phyloP scores from a whole-genome alignment of 2,329 filamentous ascomycete genomes.

The Xylaria sp. region DNA sequence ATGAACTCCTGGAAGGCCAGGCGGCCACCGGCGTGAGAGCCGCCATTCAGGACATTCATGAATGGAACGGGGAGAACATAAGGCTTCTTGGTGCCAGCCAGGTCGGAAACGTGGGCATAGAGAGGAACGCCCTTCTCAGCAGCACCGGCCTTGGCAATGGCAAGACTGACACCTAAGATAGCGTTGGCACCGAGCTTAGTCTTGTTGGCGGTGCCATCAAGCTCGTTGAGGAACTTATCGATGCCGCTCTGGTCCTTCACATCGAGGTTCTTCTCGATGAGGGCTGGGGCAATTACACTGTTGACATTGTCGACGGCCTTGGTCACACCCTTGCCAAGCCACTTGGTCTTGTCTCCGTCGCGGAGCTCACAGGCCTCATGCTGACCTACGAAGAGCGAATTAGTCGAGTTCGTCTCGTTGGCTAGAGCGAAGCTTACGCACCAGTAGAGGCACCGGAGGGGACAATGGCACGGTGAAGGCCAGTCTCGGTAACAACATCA shows the following conservation, averaged over 20 bases:
- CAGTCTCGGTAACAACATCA: slow-evolving; percentile 94
- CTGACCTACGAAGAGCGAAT: slow-evolving; percentile 67
- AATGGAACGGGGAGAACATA: slow-evolving; percentile 91
- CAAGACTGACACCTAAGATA: slow-evolving; percentile 85
- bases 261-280: slow-evolving; percentile 85
- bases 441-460: slow-evolving; percentile 96
- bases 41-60: slow-evolving; percentile 92
- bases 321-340: slow-evolving; percentile 86
- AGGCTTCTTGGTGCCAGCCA: slow-evolving; percentile 90
- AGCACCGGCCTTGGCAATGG: slow-evolving; percentile 87
- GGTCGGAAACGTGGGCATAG: slow-evolving; percentile 87
- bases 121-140: slow-evolving; percentile 89
- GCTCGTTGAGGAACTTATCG: slow-evolving; percentile 85
- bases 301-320: slow-evolving; percentile 91
- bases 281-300: slow-evolving; percentile 77
- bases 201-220: slow-evolving; percentile 88
- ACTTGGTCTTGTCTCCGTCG: slow-evolving; percentile 87
- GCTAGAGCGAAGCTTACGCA: slow-evolving; percentile 57
- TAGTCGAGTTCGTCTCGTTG: slow-evolving; percentile 35
- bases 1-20: slow-evolving; percentile 97
- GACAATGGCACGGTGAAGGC: slow-evolving; percentile 96
- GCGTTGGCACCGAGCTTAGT: slow-evolving; percentile 88
- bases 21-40: slow-evolving; percentile 96
- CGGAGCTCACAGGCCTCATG: slow-evolving; percentile 93
- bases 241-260: slow-evolving; percentile 87